phyloP scores from a whole-genome alignment of 208 protist species.

The Acanthamoeba royreba region DNA sequence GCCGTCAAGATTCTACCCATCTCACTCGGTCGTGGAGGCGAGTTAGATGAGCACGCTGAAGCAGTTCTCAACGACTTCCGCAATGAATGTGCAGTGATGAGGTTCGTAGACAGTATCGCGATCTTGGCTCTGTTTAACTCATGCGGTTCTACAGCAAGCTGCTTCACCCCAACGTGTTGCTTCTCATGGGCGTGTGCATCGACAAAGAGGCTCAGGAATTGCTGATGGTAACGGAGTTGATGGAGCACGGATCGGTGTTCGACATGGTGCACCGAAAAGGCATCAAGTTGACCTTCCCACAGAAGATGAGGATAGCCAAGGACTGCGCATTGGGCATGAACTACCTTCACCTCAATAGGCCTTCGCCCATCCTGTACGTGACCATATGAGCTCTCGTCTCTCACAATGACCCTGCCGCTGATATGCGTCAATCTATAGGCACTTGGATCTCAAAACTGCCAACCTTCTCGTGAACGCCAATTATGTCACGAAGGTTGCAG shows the following conservation, averaged over 20 bases:
- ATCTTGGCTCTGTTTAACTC: not conserved
- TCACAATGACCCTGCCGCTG: not conserved
- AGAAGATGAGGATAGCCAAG: not conserved
- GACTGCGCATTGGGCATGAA: constrained; percentile 47
- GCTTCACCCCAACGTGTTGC: not conserved
- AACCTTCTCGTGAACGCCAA: constrained; percentile 43
- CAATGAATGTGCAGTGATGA: constrained; percentile 31
- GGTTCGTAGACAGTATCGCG: not conserved
- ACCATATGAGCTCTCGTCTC: not conserved
- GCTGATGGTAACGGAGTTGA: constrained; percentile 12
- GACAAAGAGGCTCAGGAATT: not conserved
- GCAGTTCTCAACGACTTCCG: not conserved
- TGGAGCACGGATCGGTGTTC: constrained; percentile 13
- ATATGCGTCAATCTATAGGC: not conserved
- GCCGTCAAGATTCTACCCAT: not conserved
- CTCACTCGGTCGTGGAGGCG: not conserved
- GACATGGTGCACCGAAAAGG: not conserved
- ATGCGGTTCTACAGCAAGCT: not conserved
- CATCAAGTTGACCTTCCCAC: not conserved
- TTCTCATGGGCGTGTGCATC: constrained; percentile 31
- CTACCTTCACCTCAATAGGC: constrained; percentile 39
- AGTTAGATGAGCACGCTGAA: not conserved
- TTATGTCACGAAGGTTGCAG: not conserved
- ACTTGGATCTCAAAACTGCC: constrained; percentile 48
- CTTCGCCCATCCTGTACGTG: not conserved